Evolutionary conservation across 768 basidiomycete species (phyloP).

Genomic region (Austroboletus eburneus): DNA sequence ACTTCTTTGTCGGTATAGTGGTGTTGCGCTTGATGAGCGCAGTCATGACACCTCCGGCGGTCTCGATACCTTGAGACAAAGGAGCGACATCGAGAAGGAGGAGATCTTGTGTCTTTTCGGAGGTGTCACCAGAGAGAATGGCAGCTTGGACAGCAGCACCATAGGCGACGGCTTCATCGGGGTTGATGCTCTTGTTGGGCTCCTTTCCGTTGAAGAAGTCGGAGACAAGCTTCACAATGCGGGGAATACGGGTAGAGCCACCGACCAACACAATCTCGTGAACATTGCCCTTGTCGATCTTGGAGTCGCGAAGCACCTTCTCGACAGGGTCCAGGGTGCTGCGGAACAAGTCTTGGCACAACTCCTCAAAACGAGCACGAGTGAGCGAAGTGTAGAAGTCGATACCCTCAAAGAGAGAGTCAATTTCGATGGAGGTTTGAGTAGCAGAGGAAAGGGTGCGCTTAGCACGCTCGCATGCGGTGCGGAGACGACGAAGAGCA

Average conservation of each 20-base stretch:
- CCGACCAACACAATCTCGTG: slow-evolving; percentile 98
- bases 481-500: slow-evolving; percentile 95
- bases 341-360: slow-evolving; percentile 94
- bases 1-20: slow-evolving; percentile 97
- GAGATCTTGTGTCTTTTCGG: slow-evolving; percentile 96
- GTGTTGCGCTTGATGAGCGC: slow-evolving; percentile 98
- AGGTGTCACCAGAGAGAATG: slow-evolving; percentile 95
- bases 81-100: slow-evolving; percentile 93
- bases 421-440: slow-evolving; percentile 96
- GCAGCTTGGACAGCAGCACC: slow-evolving; percentile 99
- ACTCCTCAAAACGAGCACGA: slow-evolving; percentile 95
- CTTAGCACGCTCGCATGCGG: slow-evolving; percentile 98
- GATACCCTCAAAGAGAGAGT: slow-evolving; percentile 95
- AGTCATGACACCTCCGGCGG: slow-evolving; percentile 99
- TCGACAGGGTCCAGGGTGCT: slow-evolving; percentile 93
- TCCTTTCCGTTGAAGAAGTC: slow-evolving; percentile 99
- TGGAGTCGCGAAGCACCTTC: slow-evolving; percentile 96
- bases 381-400: slow-evolving; percentile 99
- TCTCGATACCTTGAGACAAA: slow-evolving; percentile 92
- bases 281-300: slow-evolving; percentile 94
- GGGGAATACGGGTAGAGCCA: slow-evolving; percentile 97
- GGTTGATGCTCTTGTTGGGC: slow-evolving; percentile 99
- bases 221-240: slow-evolving; percentile 94
- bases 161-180: slow-evolving; percentile 97
- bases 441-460: slow-evolving; percentile 95